Evolutionary conservation across 345 rosid genomes (phyloP).

Genomic region (Melaleuca alternifolia): DNA sequence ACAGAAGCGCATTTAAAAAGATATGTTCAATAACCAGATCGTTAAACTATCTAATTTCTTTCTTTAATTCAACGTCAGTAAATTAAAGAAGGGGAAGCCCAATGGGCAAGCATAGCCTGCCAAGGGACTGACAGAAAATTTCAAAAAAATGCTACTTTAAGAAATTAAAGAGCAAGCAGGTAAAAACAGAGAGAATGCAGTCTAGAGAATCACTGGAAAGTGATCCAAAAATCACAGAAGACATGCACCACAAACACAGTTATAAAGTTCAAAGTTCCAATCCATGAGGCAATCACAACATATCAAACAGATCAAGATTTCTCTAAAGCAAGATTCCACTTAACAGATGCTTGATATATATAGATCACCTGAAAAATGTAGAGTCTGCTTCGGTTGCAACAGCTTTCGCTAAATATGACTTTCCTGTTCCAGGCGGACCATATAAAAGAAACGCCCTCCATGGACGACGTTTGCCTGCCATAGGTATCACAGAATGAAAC

Average conservation of each 20-base stretch:
- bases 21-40: background rate
- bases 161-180: background rate
- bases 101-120: background rate
- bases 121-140: background rate
- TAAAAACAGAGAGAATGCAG: background rate
- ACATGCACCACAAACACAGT: background rate
- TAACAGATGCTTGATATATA: background rate
- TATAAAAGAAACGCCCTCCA: conserved; percentile 90
- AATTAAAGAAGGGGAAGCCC: background rate
- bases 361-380: conserved; percentile 70
- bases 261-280: background rate
- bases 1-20: background rate
- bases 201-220: background rate
- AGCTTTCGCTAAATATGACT: conserved; percentile 91
- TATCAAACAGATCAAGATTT: background rate
- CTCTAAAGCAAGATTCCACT: background rate
- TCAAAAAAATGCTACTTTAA: background rate
- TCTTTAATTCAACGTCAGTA: background rate
- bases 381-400: conserved; percentile 97
- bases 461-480: conserved; percentile 78
- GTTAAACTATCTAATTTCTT: background rate
- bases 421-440: conserved; percentile 97
- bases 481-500: background rate
- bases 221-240: background rate
- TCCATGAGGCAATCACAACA: background rate